Percentiles rank a stretch among this genome's conserved stretches.
These are phyloP conservation scores for Kodamaea derodonti DNA, from an alignment of 1,139 yeast genomes.

Conservation along the genomic window DNA sequence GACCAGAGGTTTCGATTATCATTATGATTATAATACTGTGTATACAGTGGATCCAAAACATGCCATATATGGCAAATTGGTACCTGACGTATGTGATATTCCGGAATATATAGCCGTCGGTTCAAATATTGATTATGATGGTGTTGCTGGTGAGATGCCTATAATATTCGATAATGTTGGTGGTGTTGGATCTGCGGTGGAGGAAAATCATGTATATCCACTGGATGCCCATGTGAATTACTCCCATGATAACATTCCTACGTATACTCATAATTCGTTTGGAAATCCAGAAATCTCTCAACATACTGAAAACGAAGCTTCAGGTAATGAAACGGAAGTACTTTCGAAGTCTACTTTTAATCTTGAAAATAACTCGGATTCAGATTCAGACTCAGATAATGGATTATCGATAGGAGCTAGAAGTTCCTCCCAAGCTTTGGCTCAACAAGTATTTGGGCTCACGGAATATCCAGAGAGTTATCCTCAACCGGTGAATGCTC, in stretches of 20 bases:
- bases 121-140: conserved; percentile 37
- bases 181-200: neutral
- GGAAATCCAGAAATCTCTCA: neutral
- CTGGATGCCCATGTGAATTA: neutral
- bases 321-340: neutral
- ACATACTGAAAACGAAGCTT: neutral
- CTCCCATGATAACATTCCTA: neutral
- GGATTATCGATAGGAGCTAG: conserved; percentile 42
- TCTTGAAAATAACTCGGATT: conserved; percentile 11
- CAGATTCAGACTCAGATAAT: conserved; percentile 22
- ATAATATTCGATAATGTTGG: conserved; percentile 6
- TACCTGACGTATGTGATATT: conserved; percentile 42
- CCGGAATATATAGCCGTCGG: conserved; percentile 44
- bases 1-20: conserved; percentile 73
- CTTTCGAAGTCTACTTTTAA: neutral
- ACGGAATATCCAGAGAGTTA: conserved; percentile 21
- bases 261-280: neutral
- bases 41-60: conserved; percentile 58
- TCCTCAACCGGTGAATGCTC: conserved; percentile 26
- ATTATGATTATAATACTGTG: conserved; percentile 84
- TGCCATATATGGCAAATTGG: conserved; percentile 31
- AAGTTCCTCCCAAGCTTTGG: conserved; percentile 44
- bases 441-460: conserved; percentile 40
- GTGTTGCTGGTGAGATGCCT: conserved; percentile 16
- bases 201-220: neutral